phyloP scores from a whole-genome alignment of 495 filamentous ascomycete genomes.

The Penicillium atrosanguineum region DNA sequence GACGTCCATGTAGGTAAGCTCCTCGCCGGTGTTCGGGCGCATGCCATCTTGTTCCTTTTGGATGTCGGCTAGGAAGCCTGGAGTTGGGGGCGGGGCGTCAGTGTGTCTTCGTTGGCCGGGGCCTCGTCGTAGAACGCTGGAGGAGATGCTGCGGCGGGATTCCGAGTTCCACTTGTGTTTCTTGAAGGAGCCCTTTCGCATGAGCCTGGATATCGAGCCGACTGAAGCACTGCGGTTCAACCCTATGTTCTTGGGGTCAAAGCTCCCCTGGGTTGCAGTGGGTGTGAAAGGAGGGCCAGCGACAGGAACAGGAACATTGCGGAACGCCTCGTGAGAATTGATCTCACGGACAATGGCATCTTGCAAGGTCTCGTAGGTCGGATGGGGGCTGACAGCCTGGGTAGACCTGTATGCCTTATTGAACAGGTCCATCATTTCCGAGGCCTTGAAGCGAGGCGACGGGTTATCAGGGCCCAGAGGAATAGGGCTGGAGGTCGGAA shows the following conservation, averaged over 20 bases:
- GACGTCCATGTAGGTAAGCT: conserved; percentile 38
- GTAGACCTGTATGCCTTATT: conserved; percentile 37
- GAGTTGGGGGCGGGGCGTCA: conserved; percentile 38
- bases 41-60: conserved; percentile 5
- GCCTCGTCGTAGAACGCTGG: conserved; percentile 22
- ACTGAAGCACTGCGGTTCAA: conserved; percentile 24
- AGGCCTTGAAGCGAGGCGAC: conserved; percentile 31
- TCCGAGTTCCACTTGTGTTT: conserved; percentile 34
- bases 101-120: conserved; percentile 39
- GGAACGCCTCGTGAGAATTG: conserved; percentile 49
- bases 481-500: conserved; percentile 23
- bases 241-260: conserved; percentile 13
- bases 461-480: not conserved
- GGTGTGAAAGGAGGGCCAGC: conserved; percentile 40
- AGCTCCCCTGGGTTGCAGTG: conserved; percentile 24
- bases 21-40: conserved; percentile 9
- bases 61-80: conserved; percentile 30
- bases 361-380: conserved; percentile 45
- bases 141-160: conserved; percentile 35
- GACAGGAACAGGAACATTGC: conserved; percentile 34
- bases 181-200: conserved; percentile 33
- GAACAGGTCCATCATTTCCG: conserved; percentile 47
- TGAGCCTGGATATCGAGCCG: conserved; percentile 33
- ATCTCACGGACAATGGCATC: conserved; percentile 49
- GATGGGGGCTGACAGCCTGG: conserved; percentile 30